Base-by-base conservation (phyloP, 495 filamentous ascomycete species). In the Hyaloscypha hepaticicola region DNA sequence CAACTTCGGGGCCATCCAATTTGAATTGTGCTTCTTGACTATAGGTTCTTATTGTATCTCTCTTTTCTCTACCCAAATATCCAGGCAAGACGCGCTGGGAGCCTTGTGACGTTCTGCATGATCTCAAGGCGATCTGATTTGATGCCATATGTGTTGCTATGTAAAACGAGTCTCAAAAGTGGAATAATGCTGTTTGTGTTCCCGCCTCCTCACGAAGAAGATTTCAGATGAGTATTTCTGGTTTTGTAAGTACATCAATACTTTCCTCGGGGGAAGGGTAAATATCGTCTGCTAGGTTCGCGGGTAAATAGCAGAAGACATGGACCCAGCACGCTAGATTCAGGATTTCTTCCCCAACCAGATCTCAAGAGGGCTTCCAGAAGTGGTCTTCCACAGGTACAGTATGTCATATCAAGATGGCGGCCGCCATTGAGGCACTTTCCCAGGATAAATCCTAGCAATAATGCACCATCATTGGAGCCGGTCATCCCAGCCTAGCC, bases 401-500 rank as follows among this genome's bases (percentile, higher is more conserved):
- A 53, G 16, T 5, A 4, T 24, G n/a, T n/a, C n/a, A n/a, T 25
- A 53, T 26, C 50, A 53, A 19, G 19, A 53, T 26, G 21, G 8
- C 50, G 5, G 6, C 22, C 4, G 25, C 1, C 25, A 21, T 53
- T 19, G 50, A 25, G n/a, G 11, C 48, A 6, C n/a, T 53, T 24
- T 26, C 16, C 38, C 5, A 45, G 38, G 38, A 45, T 38, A 29
- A 59, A 21, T 7, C 24, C 29, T 31, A 45, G 25, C 38, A 24
- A 45, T 25, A 45, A 38, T 38, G 5, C 56, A n/a, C 11, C 19
- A 55, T 53, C 28, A 62, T 5, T 55, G 45, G 25, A 51, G 3
- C 34, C 19, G 26, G 27, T 50, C 6, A 65, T 49, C 64, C 64
- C 58, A 29, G 57, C 49, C 6, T 16, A 0, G 26, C 29, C 64